These are phyloP conservation scores for Somion occarium DNA, from an alignment of 1,284 basidiomycete genomes.

Conservation along the genomic window DNA sequence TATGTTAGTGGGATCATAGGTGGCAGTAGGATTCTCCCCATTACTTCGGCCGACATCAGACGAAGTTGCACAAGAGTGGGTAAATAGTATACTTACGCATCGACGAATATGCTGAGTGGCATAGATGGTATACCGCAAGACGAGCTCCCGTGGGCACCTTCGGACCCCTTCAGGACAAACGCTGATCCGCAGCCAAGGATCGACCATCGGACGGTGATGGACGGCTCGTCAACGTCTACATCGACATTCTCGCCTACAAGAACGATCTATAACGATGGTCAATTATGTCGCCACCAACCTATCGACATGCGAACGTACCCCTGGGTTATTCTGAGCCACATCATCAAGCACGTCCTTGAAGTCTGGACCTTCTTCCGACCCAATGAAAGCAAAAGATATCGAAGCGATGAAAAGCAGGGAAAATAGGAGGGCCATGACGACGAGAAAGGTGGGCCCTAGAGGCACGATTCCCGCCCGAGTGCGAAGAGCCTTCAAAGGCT, in stretches of 20 bases:
- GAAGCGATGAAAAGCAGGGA: constrained; percentile 45
- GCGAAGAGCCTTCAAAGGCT: constrained; percentile 9
- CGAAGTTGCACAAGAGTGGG: no score
- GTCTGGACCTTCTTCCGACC: constrained; percentile 35
- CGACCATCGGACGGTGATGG: constrained; percentile 52
- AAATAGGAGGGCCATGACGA: constrained; percentile 34
- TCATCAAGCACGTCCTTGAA: constrained; percentile 40
- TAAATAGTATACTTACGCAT: constrained; percentile 34
- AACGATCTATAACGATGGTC: constrained; percentile 34
- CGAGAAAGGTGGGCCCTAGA: constrained; percentile 35
- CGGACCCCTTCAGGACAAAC: constrained; percentile 44
- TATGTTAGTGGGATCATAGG: constrained; percentile 42
- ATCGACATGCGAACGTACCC: constrained; percentile 31
- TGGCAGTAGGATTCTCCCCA: constrained; percentile 30
- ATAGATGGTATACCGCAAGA: constrained; percentile 44
- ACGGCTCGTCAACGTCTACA: constrained; percentile 54
- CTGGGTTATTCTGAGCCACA: constrained; percentile 37
- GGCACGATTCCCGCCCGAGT: constrained; percentile 27
- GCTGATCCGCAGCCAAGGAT: constrained; percentile 48
- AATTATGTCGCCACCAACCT: not conserved
- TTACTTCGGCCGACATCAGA: constrained; percentile 18
- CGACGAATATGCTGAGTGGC: constrained; percentile 43
- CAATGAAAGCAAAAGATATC: constrained; percentile 45
- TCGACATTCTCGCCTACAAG: constrained; percentile 53
- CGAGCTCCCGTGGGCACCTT: constrained; percentile 40